Evolutionary conservation across 129 eudicot genomes (phyloP).

Genomic region (Kitagawia praeruptora): DNA sequence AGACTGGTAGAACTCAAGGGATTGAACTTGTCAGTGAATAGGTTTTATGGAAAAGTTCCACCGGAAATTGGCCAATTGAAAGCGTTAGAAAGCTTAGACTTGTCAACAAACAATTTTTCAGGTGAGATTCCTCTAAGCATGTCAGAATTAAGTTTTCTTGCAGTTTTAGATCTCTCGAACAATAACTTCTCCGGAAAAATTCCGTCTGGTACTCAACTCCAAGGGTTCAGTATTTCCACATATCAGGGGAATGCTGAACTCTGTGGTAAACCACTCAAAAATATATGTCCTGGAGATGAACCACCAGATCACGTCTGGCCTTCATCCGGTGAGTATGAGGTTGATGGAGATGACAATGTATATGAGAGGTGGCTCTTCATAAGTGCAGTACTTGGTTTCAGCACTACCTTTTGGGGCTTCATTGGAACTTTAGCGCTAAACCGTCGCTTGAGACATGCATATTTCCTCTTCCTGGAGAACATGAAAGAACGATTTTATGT

Average conservation of each 20-base stretch:
- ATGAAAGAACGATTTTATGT: conserved; percentile 8
- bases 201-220: background rate
- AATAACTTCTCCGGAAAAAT: background rate
- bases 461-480: background rate
- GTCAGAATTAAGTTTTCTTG: conserved; percentile 2
- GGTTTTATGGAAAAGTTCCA: no score
- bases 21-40: conserved; percentile 11
- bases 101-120: no score
- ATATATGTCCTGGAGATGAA: background rate
- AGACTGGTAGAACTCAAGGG: conserved; percentile 7
- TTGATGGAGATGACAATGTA: conserved; percentile 2
- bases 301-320: background rate
- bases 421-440: conserved; percentile 5
- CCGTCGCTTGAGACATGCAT: conserved; percentile 7
- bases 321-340: background rate
- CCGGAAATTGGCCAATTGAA: no score
- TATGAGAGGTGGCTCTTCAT: background rate
- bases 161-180: no score
- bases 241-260: background rate
- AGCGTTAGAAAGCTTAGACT: no score
- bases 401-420: background rate
- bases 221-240: background rate
- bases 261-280: background rate
- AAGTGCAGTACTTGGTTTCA: background rate
- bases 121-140: no score